Conservation (phyloP, 805 yeast genomes). For the Pichia californica region DNA sequence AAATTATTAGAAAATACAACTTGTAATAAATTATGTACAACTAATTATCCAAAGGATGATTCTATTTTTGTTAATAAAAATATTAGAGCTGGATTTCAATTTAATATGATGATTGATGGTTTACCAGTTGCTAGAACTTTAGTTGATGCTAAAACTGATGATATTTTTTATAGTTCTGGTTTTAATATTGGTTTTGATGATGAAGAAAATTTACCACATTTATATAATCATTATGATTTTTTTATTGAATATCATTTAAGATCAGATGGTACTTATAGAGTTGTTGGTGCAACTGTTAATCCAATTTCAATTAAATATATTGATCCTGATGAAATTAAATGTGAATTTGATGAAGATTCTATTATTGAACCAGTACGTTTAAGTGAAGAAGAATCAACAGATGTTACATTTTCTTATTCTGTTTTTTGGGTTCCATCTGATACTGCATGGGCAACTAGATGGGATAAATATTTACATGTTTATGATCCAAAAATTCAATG, state of each 20-base stretch:
- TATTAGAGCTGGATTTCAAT: conserved; percentile 75
- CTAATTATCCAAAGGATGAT: conserved; percentile 57
- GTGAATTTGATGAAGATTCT: conserved; percentile 22
- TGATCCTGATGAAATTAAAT: conserved; percentile 13
- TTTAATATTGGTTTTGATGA: conserved; percentile 73
- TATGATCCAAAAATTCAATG: conserved; percentile 93
- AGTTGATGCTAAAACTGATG: conserved; percentile 49
- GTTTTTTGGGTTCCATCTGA: conserved; percentile 63
- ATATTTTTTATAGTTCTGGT: conserved; percentile 70
- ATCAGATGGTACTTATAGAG: conserved; percentile 61
- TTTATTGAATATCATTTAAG: conserved; percentile 77
- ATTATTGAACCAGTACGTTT: conserved; percentile 41
- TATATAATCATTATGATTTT: conserved; percentile 79
- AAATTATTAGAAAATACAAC: conserved; percentile 66
- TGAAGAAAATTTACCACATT: conserved; percentile 44
- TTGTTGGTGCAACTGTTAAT: conserved; percentile 80
- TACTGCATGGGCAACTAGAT: conserved; percentile 94
- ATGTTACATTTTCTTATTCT: conserved; percentile 79
- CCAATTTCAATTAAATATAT: conserved; percentile 47
- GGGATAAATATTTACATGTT: conserved; percentile 94
- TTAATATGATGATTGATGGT: conserved; percentile 93
- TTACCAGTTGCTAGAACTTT: conserved; percentile 78
- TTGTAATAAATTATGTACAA: conserved; percentile 63
- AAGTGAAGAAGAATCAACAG: conserved; percentile 42
- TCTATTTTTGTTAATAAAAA: conserved; percentile 70